Percentiles rank a stretch among this genome's conserved stretches.
Conservation (phyloP, 1,284 basidiomycete species). For the Moniliophthora roreri region DNA sequence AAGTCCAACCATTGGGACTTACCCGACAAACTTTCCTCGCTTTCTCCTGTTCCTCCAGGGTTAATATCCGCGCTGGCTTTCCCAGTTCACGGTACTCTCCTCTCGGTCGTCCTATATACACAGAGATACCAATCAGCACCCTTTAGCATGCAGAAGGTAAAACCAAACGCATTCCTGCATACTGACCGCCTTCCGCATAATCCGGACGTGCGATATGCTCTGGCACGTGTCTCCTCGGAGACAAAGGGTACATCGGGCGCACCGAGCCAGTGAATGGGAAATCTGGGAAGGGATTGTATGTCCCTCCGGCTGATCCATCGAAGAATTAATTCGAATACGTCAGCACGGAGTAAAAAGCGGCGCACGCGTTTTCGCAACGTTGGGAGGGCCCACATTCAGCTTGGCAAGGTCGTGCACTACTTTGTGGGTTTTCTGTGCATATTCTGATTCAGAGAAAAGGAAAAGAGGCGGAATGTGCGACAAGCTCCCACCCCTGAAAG, state of each 20-base stretch:
- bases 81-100: conserved; percentile 59
- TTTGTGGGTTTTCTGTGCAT: conserved; percentile 74
- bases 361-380: conserved; percentile 10
- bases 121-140: conserved; percentile 14
- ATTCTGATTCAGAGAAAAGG: conserved; percentile 3
- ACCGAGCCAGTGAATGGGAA: conserved; percentile 69
- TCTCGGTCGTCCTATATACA: conserved; percentile 67
- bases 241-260: conserved; percentile 76
- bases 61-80: conserved; percentile 64
- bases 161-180: conserved; percentile 24
- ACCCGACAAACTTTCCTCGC: conserved; percentile 80
- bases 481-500: conserved; percentile 43
- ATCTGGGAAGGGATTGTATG: conserved; percentile 73
- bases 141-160: conserved; percentile 14
- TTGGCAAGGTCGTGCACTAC: conserved; percentile 62
- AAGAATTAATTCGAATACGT: not conserved
- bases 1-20: conserved; percentile 28
- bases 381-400: conserved; percentile 2
- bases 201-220: conserved; percentile 78
- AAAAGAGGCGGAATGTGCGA: not conserved
- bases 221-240: conserved; percentile 68
- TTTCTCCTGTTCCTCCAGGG: conserved; percentile 68
- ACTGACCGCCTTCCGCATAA: conserved; percentile 71
- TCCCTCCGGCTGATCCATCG: conserved; percentile 46
- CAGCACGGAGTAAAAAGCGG: not conserved